Base-by-base conservation (phyloP, 208 protist species). In the Crithidia expoeki region DNA sequence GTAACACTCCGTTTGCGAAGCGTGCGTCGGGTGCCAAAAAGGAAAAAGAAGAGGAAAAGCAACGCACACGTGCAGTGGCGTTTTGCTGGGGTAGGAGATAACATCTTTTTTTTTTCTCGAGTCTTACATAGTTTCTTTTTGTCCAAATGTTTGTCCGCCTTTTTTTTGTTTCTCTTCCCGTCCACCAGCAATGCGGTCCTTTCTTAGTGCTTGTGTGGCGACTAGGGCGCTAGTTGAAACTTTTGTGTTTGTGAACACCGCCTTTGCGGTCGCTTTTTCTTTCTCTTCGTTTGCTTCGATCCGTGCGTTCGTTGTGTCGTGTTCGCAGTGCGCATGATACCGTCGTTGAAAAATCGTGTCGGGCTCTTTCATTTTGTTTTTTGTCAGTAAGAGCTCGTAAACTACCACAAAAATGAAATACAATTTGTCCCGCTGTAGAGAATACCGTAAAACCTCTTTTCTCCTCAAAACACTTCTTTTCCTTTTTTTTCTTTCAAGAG, bases 171-270 rank as follows among this genome's bases (percentile, higher is more conserved):
- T 36, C 36, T 64, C 7, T 25, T 21, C 9, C 33, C n/a, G n/a
- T n/a, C n/a, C n/a, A n/a, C n/a, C n/a, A n/a, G n/a, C n/a, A n/a
- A n/a, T n/a, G n/a, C n/a, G n/a, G n/a, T n/a, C 3, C 46, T 44
- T 47, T 27, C 17, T 25, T 42, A 2, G 42, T 65, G 44, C 2
- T 63, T 4, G 40, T 16, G 58, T 63, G 19, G n/a, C 27, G 58
- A 21, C 11, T 5, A 38, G 40, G 21, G 58, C 40, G n/a, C 27
- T 38, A 28, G 17, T 16, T 7, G 44, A 42, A 30, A 46, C 23
- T 21, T 65, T 42, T 55, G 60, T 65, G 60, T 65, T 65, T 65
- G 19, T 55, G 60, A 65, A 65, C 60, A 42, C 30, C 60, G 50
- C 16, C 50, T 38, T 25, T 25, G 21, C 40, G 5, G 21, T 36